Conservation (phyloP, 345 rosid species). For the Lepidium didymum region DNA sequence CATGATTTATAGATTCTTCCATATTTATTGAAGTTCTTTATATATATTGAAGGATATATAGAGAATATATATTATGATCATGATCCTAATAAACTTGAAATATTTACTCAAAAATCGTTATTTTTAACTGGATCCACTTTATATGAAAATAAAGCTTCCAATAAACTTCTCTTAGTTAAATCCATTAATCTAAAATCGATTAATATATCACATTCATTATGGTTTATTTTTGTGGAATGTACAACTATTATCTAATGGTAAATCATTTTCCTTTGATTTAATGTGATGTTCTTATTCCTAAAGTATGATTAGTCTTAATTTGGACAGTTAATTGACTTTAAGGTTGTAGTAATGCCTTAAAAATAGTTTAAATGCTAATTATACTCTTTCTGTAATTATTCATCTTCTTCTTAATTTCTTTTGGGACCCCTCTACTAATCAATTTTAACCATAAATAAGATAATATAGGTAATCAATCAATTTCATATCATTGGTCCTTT, state of each 20-base stretch:
- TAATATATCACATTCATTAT: neutral
- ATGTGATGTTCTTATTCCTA: neutral
- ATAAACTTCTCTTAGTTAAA: too few species aligned
- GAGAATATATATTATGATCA: too few species aligned
- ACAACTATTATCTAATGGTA: neutral
- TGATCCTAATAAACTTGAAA: too few species aligned
- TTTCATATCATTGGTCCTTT: neutral
- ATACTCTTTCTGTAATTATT: neutral
- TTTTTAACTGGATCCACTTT: too few species aligned
- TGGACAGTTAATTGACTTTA: neutral
- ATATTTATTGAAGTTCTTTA: too few species aligned
- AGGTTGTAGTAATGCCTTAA: neutral
- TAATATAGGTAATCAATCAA: neutral
- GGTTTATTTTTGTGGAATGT: neutral
- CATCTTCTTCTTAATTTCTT: neutral
- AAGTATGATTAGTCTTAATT: neutral
- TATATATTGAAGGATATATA: too few species aligned
- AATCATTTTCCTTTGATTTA: neutral
- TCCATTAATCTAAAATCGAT: neutral
- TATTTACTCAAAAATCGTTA: too few species aligned
- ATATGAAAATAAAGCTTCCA: too few species aligned
- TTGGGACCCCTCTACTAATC: neutral
- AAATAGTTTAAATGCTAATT: neutral
- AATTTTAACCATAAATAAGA: neutral
- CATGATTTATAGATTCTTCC: neutral